Evolutionary conservation across 148 eudicot genomes (phyloP).

Genomic region (Bassia scoparia): DNA sequence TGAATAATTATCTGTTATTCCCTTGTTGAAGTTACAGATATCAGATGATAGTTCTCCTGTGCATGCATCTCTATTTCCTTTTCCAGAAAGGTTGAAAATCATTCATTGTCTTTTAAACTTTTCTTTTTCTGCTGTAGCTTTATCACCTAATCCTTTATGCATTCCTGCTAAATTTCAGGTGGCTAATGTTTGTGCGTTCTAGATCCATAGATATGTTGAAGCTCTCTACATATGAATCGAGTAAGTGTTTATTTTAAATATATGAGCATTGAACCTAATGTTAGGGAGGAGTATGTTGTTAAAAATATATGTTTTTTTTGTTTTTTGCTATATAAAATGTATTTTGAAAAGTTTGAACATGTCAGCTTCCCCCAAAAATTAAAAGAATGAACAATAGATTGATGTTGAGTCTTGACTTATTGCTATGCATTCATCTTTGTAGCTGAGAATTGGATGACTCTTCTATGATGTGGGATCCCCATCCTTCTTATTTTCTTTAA

Average conservation of each 20-base stretch:
- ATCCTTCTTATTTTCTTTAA: background rate
- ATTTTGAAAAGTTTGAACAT: background rate
- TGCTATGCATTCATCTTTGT: background rate
- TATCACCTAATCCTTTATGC: background rate
- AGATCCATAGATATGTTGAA: constrained; percentile 61
- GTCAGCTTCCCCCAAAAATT: background rate
- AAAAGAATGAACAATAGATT: background rate
- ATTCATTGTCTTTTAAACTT: background rate
- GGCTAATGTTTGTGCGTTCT: constrained; percentile 37
- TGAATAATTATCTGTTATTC: background rate
- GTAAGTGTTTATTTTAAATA: constrained; percentile 32
- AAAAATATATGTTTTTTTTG: background rate
- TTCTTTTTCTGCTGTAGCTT: background rate
- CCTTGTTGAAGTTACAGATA: constrained; percentile 7
- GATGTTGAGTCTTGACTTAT: background rate
- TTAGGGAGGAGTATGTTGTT: background rate
- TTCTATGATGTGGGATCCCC: background rate
- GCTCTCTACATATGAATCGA: constrained; percentile 59
- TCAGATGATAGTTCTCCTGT: background rate
- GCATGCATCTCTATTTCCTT: background rate
- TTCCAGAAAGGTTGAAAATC: background rate
- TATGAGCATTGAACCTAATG: constrained; percentile 1
- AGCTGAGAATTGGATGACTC: background rate
- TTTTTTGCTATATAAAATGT: too few relatives aligned
- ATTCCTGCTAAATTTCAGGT: constrained; percentile 39